These are phyloP conservation scores for Trypanosomatidae sp. DNA, from an alignment of 208 protist species.

Conservation along the genomic window DNA sequence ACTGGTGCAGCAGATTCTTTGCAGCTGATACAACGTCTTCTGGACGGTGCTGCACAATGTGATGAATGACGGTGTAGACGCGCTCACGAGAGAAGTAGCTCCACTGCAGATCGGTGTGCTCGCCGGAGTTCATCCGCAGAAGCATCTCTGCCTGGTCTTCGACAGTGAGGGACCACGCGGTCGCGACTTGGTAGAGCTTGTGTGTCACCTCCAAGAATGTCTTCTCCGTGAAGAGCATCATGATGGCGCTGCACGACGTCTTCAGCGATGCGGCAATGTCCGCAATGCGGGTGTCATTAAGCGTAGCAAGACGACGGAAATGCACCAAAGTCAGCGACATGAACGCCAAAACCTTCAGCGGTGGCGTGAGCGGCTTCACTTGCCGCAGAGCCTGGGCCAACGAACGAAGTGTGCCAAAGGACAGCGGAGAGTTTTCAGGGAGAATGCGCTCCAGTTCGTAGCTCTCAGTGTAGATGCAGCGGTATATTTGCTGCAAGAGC, in stretches of 20 bases:
- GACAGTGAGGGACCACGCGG: slow-evolving; percentile 51
- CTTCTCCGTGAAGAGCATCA: slow-evolving; percentile 56
- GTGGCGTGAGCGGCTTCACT: slow-evolving; percentile 27
- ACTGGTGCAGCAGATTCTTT: slow-evolving; percentile 29
- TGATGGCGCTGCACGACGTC: slow-evolving; percentile 48
- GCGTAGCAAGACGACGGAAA: slow-evolving; percentile 49
- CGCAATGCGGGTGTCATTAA: slow-evolving; percentile 51
- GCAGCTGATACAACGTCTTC: slow-evolving; percentile 26
- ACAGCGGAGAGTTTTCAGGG: slow-evolving; percentile 45
- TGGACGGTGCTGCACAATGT: slow-evolving; percentile 38
- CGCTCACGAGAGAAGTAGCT: slow-evolving; percentile 50
- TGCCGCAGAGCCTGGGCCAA: slow-evolving; percentile 40
- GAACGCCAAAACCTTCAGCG: slow-evolving; percentile 56
- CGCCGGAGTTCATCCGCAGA: slow-evolving; percentile 35
- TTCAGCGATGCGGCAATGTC: slow-evolving; percentile 61
- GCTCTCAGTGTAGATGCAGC: slow-evolving; percentile 63
- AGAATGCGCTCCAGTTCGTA: slow-evolving; percentile 64
- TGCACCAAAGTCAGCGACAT: slow-evolving; percentile 64
- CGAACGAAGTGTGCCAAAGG: slow-evolving; percentile 38
- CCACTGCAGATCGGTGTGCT: slow-evolving; percentile 35
- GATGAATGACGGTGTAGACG: slow-evolving; percentile 41
- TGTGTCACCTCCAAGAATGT: slow-evolving; percentile 43
- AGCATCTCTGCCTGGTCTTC: slow-evolving; percentile 63
- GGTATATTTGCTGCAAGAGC: slow-evolving; percentile 64
- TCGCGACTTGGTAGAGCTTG: slow-evolving; percentile 47